Evolutionary conservation across 164 flowering plant genomes (phyloP), one percentile per base, ranked within the genome.

Genomic region (Euptelea pleiosperma): DNA sequence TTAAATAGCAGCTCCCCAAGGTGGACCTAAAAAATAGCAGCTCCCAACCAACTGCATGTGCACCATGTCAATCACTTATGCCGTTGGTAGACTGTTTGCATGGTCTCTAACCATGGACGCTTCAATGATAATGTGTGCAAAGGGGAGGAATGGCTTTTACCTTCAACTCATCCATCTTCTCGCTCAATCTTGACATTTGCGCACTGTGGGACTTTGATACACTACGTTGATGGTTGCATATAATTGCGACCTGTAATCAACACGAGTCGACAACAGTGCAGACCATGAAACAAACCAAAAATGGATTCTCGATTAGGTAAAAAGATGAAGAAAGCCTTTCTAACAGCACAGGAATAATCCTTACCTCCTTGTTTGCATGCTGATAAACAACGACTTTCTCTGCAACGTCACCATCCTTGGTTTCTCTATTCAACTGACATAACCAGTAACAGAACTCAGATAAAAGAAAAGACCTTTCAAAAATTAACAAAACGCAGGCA

Each of bases 141-240:
- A 33, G 14, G 14, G 19, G 9, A 16, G 15, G 33, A 31, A 42
- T 4, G 16, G 60, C 31, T 31, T 11, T 60, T 76, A 94, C 99
- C 96, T 85, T 79, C 54, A 84, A 73, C 48, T 91, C 91, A 33
- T 76, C 70, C 56, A 86, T 84, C 73, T 86, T 94, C 70, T 81
- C 95, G 41, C 54, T 63, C 76, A 94, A 73, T 44, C 64, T 85
- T 14, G 67, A 36, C 86, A 94, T 89, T 70, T 89, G 96, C 36
- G 86, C 76, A 69, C 46, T 45, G 58, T 91, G 97, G 57, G 89
- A 73, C 77, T 91, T 94, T 37, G 99, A 91, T 30, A 86, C 81
- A 73, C 68, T 77, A 24, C 97, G 93, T 62, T 94, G 99, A 81
- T 94, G 99, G 70, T 94, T 94, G 71, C 99, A 94, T 35, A 94